A percentile compares a stretch with the other conserved stretches of the same genome.
These are phyloP conservation scores for Endocalyx cinctus DNA, from an alignment of 2,329 filamentous ascomycete genomes.

Conservation along the genomic window DNA sequence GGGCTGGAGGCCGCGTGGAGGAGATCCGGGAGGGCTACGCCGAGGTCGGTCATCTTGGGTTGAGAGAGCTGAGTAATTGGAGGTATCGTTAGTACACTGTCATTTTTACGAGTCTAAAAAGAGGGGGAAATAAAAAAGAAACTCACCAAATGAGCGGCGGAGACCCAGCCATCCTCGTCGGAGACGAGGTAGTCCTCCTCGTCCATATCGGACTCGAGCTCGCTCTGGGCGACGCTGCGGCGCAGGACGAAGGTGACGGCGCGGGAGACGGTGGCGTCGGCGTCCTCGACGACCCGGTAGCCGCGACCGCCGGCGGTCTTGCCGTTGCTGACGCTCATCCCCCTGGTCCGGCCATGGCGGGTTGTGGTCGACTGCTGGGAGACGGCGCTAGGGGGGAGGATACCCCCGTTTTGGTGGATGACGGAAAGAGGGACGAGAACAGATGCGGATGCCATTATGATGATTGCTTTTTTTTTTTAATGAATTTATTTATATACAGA, in stretches of 20 bases:
- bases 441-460: conserved; percentile 28
- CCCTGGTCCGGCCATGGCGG: conserved; percentile 34
- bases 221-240: conserved; percentile 30
- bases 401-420: conserved; percentile 31
- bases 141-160: conserved; percentile 35
- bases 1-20: conserved; percentile 28
- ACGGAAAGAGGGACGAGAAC: conserved; percentile 30
- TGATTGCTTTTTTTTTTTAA: too few species aligned
- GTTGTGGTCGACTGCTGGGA: conserved; percentile 28
- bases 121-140: not conserved
- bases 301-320: conserved; percentile 30
- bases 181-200: conserved; percentile 27
- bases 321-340: conserved; percentile 32
- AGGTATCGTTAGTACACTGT: too few species aligned
- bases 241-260: conserved; percentile 38
- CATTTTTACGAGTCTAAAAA: too few species aligned
- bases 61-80: conserved; percentile 26
- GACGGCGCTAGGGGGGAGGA: conserved; percentile 31
- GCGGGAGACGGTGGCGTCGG: conserved; percentile 35
- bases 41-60: conserved; percentile 29
- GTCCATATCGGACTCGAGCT: conserved; percentile 29
- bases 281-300: conserved; percentile 37
- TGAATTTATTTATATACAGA: too few species aligned
- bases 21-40: conserved; percentile 32
- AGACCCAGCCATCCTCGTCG: conserved; percentile 36